These are phyloP conservation scores for Cubamyces sp. DNA, from an alignment of 768 basidiomycete genomes.

Conservation along the genomic window DNA sequence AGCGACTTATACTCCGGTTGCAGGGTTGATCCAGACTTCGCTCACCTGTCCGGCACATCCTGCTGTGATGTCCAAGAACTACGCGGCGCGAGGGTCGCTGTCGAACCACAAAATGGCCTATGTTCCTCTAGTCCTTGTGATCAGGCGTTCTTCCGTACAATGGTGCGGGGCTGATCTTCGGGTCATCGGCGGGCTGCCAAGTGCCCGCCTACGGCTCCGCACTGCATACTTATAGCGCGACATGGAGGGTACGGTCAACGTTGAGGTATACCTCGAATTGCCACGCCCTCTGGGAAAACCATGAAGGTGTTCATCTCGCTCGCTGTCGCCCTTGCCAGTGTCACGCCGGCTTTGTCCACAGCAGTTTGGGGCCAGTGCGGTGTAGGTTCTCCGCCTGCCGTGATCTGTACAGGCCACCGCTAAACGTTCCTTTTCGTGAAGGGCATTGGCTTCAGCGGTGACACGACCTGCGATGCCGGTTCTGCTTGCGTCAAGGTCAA, in stretches of 20 bases:
- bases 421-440: background rate
- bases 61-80: background rate
- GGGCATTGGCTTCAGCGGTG: conserved; percentile 48
- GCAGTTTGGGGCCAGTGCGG: conserved; percentile 58
- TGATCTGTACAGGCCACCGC: background rate
- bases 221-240: background rate
- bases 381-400: conserved; percentile 14
- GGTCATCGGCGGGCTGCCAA: conserved; percentile 17
- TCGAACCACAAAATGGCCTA: background rate
- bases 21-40: conserved; percentile 5
- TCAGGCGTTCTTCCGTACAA: background rate
- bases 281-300: background rate
- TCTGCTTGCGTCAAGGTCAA: conserved; percentile 46
- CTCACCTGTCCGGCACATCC: background rate
- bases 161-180: conserved; percentile 16
- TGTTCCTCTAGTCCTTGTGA: background rate
- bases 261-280: background rate
- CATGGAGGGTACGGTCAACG: background rate
- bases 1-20: background rate
- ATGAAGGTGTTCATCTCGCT: conserved; percentile 33
- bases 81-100: background rate
- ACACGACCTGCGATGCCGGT: conserved; percentile 50
- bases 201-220: background rate
- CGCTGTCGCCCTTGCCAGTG: conserved; percentile 30
- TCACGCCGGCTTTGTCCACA: conserved; percentile 34